Conservation (phyloP, 768 basidiomycete species). For the Hypsizygus marmoreus region DNA sequence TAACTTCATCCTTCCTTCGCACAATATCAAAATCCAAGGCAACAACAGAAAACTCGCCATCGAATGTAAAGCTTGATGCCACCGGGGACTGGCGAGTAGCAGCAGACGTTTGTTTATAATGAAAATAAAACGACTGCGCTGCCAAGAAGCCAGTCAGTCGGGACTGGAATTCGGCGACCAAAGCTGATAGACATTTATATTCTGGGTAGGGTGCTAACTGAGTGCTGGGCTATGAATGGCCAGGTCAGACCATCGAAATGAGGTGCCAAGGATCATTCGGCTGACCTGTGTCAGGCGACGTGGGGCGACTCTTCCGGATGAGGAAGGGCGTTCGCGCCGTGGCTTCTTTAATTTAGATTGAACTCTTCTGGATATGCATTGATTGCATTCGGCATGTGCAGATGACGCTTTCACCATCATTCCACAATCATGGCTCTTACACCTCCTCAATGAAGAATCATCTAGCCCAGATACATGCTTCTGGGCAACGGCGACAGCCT, state of each 20-base stretch:
- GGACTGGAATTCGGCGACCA: slow-evolving; percentile 27
- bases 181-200: slow-evolving; percentile 32
- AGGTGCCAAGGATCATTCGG: not conserved
- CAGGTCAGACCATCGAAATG: no score
- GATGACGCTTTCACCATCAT: slow-evolving; percentile 14
- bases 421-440: slow-evolving; percentile 26
- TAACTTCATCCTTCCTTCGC: slow-evolving; percentile 30
- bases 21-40: slow-evolving; percentile 40
- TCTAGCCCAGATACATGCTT: not conserved
- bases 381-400: slow-evolving; percentile 23
- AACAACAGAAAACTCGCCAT: slow-evolving; percentile 53
- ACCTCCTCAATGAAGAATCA: slow-evolving; percentile 17
- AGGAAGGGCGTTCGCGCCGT: not conserved
- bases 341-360: slow-evolving; percentile 13
- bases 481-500: slow-evolving; percentile 10
- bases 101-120: slow-evolving; percentile 21
- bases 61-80: slow-evolving; percentile 43
- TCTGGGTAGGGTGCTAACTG: slow-evolving; percentile 34
- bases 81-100: slow-evolving; percentile 5
- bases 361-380: slow-evolving; percentile 26
- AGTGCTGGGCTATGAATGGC: no score
- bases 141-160: slow-evolving; percentile 34
- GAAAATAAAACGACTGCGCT: slow-evolving; percentile 35
- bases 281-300: not conserved
- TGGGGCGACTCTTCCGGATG: slow-evolving; percentile 3